phyloP scores from a whole-genome alignment of 257 asterid species.

The Catharanthus roseus region DNA sequence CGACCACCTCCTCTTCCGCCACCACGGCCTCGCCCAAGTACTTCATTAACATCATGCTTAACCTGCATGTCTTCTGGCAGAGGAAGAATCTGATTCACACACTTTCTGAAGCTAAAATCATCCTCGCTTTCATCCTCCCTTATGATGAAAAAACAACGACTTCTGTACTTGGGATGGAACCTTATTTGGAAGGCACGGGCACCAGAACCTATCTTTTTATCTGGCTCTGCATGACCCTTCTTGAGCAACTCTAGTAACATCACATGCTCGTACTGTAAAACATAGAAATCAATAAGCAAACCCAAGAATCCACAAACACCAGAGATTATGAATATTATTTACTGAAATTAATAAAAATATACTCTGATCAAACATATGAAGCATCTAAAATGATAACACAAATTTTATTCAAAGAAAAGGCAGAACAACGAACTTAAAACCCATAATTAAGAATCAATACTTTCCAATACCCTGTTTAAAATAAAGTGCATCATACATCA shows the following conservation, averaged over 20 bases:
- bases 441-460: neutral
- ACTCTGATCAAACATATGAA: neutral
- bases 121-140: constrained; percentile 79
- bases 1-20: constrained; percentile 47
- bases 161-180: constrained; percentile 67
- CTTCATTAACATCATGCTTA: constrained; percentile 56
- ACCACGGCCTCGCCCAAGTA: constrained; percentile 53
- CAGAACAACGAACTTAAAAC: neutral
- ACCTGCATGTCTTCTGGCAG: constrained; percentile 78
- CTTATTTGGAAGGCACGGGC: constrained; percentile 67
- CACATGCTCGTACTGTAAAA: constrained; percentile 59
- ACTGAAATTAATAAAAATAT: too few relatives aligned
- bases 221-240: constrained; percentile 86
- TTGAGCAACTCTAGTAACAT: constrained; percentile 65
- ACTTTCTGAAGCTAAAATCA: constrained; percentile 93
- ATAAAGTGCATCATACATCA: neutral
- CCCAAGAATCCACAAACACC: too few relatives aligned
- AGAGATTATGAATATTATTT: neutral
- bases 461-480: neutral
- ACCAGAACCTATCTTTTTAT: constrained; percentile 72
- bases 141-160: constrained; percentile 80
- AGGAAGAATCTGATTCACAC: constrained; percentile 73
- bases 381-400: neutral
- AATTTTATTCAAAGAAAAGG: neutral
- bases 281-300: constrained; percentile 1